Base-by-base conservation (phyloP, 2,329 filamentous ascomycete species). In the Ilyonectria sp. region DNA sequence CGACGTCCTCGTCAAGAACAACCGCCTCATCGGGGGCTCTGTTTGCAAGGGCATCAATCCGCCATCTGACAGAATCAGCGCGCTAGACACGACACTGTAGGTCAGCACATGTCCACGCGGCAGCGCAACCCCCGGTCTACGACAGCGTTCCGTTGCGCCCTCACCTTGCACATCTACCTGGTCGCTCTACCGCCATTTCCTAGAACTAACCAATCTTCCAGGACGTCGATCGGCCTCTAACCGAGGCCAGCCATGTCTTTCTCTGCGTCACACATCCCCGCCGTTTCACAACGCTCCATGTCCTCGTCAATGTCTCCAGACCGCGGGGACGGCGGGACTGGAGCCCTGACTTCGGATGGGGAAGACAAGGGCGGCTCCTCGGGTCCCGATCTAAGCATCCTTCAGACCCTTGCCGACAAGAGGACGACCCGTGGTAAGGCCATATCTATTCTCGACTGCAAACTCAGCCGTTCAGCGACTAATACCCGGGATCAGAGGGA, bases 401-500 rank as follows among this genome's bases (percentile, higher is more conserved):
- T 93, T 80, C 94, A 91, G 80, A 89, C 82, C 72, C 84, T 92
- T 68, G 87, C 84, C 58, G 92, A 94, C 63, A 96, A 94, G 83
- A 94, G 91, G 78, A 89, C 88, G 13, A 94, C 92, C n/a, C 87
- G 92, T 86, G 92, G 93, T 94, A 81, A 76, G 70, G 43, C 10
- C 35, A 68, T 49, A 47, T n/a, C 35, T 23, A 15, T n/a, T 31
- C 35, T 37, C n/a, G 37, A 23, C 49, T 40, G 35, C 37, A 29
- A 9, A 26, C 44, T 54, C 26, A 46, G 47, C n/a, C 35, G 8
- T 50, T 52, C 58, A 10, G 55, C 7, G 10, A 46, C 69, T 75
- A 54, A 76, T 53, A n/a, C n/a, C 26, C 11, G 7, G n/a, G 17
- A 43, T 56, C 76, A 92, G 95, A 97, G 85, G 95, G 94, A 52